Evolutionary conservation across 345 rosid genomes (phyloP).

Genomic region (Corymbia maculata): DNA sequence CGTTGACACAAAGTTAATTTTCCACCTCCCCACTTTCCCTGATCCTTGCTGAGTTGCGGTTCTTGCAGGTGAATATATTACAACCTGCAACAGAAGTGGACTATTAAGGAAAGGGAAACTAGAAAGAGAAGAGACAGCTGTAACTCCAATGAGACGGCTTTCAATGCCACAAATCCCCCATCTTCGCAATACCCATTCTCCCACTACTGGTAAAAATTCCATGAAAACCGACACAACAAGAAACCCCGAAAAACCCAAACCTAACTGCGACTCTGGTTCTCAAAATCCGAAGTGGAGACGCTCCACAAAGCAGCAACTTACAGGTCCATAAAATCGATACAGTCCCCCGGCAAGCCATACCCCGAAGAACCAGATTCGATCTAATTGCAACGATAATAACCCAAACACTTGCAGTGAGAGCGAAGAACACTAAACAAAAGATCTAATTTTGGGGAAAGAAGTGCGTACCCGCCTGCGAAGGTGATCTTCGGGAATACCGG

Average conservation of each 20-base stretch:
- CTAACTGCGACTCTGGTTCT: not conserved
- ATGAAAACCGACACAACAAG: not conserved
- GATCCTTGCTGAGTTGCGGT: slow-evolving; percentile 95
- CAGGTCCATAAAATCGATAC: not conserved
- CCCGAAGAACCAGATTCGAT: not conserved
- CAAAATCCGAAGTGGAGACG: not conserved
- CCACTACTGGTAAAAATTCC: not conserved
- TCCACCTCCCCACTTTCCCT: slow-evolving; percentile 92
- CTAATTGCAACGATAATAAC: not conserved
- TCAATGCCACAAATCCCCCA: not conserved
- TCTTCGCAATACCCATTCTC: not conserved
- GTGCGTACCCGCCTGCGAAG: slow-evolving; percentile 49
- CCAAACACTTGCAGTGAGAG: not conserved
- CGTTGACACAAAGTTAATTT: slow-evolving; percentile 83
- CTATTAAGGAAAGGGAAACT: not conserved
- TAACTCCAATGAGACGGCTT: not conserved
- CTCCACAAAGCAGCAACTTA: not conserved
- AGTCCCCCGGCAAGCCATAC: not conserved
- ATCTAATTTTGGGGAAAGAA: not conserved
- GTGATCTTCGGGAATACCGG: slow-evolving; percentile 89
- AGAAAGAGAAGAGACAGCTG: not conserved
- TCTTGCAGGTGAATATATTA: slow-evolving; percentile 91
- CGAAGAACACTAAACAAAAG: not conserved
- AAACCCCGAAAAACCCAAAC: not conserved
- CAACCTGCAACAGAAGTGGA: slow-evolving; percentile 38